Base-by-base conservation (phyloP, 805 yeast species). In the Maudiozyma serrabonitensis region DNA sequence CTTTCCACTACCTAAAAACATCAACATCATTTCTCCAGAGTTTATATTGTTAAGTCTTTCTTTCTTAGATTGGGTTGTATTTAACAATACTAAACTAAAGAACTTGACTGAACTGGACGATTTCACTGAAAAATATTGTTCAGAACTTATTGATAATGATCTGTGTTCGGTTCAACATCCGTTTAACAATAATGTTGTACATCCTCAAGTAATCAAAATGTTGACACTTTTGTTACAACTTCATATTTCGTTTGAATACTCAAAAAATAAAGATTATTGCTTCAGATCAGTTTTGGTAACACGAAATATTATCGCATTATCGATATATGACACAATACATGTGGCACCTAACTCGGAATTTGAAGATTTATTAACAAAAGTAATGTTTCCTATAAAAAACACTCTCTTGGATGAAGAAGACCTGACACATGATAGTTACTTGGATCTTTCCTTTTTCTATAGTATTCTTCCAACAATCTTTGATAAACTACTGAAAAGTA, bases 31-130 rank as follows among this genome's bases (percentile, higher is more conserved):
- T 19, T 35, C 19, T 26, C 38, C 40, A 0, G 82, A 80, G 8
- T 69, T 80, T 19, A 55, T 67, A 35, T 59, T 59, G 45, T 50
- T 70, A 25, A 56, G 67, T 1, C 49, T 78, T 6, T 63, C 64
- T 57, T 46, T 64, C 8, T 53, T 69, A 12, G 72, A 69, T 43
- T 67, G 70, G 71, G 55, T 39, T 9, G 25, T 39, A n/a, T 35
- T 35, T 16, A 35, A 11, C 15, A 35, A 35, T 35, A 35, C 16
- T 6, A 11, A 35, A 11, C 15, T n/a, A 11, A 15, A 35, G 15
- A 35, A 15, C 11, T 3, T 35, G 6, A n/a, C 18, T 18, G 8
- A 15, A 11, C 6, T 39, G 11, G 26, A 39, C n/a, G 5, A 19
- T 39, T 39, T 39, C 25, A 15, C 19, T 15, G 7, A 13, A 13